Percentiles rank a stretch among this genome's conserved stretches.
These are phyloP conservation scores for Crucibulum laeve DNA, from an alignment of 768 basidiomycete genomes.

Conservation along the genomic window DNA sequence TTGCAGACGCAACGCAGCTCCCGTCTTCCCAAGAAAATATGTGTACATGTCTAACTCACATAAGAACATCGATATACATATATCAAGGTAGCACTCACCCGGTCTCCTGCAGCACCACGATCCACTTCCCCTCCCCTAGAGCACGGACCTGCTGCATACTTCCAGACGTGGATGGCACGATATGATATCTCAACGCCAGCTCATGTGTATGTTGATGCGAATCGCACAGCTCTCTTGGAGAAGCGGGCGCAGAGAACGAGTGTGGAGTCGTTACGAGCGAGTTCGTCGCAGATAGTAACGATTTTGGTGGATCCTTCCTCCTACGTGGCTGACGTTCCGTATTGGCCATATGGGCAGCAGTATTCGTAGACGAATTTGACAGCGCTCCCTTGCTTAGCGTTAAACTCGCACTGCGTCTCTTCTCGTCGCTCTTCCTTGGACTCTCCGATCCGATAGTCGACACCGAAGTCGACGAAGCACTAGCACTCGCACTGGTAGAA, in stretches of 20 bases:
- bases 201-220: slow-evolving; percentile 16
- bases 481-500: no score
- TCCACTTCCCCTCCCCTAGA: slow-evolving; percentile 33
- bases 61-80: slow-evolving; percentile 1
- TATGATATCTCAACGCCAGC: slow-evolving; percentile 33
- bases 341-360: slow-evolving; percentile 15
- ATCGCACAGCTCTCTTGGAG: slow-evolving; percentile 23
- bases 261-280: slow-evolving; percentile 37
- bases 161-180: slow-evolving; percentile 45
- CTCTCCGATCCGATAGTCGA: no score
- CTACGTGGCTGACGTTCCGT: slow-evolving; percentile 22
- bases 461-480: no score
- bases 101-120: slow-evolving; percentile 56
- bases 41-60: slow-evolving; percentile 42
- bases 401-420: no score
- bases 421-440: no score
- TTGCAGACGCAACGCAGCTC: slow-evolving; percentile 17
- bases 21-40: slow-evolving; percentile 54
- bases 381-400: no score
- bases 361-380: no score
- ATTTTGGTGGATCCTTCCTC: slow-evolving; percentile 33
- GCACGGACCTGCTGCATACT: slow-evolving; percentile 39
- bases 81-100: slow-evolving; percentile 45
- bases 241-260: slow-evolving; percentile 34
- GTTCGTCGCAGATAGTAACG: slow-evolving; percentile 41